phyloP scores from a whole-genome alignment of 1,284 basidiomycete genomes.

The Ustilago hordei region DNA sequence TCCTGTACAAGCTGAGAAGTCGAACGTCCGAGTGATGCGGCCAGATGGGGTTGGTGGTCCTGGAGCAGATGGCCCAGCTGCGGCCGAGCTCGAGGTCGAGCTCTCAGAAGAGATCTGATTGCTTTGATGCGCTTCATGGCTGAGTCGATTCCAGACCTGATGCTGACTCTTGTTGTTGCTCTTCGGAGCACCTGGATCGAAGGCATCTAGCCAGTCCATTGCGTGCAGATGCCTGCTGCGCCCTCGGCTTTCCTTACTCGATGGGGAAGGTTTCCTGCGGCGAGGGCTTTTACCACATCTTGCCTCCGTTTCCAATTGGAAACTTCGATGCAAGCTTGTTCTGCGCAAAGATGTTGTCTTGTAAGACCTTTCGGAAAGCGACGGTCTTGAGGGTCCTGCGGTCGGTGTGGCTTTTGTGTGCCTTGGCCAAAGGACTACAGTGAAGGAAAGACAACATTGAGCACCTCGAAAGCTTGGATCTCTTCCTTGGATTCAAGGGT shows the following conservation, averaged over 20 bases:
- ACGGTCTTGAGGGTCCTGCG: no score
- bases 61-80: slow-evolving; percentile 14
- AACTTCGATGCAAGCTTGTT: not conserved
- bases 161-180: slow-evolving; percentile 2
- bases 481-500: not conserved
- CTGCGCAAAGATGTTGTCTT: no score
- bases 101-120: not conserved
- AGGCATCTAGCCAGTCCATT: slow-evolving; percentile 49
- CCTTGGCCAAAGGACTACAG: not conserved
- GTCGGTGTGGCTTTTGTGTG: no score
- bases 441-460: not conserved
- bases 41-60: slow-evolving; percentile 6
- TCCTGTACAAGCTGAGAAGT: not conserved
- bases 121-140: not conserved
- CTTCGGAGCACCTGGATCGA: slow-evolving; percentile 39
- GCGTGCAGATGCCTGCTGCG: slow-evolving; percentile 2
- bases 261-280: not conserved
- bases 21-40: slow-evolving; percentile 7
- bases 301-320: not conserved
- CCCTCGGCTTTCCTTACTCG: not conserved
- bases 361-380: no score
- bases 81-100: not conserved
- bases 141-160: not conserved
- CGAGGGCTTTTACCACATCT: not conserved
- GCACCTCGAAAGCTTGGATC: not conserved